These are phyloP conservation scores for Malus sieversii DNA, from an alignment of 306 rosid genomes.

Conservation along the genomic window DNA sequence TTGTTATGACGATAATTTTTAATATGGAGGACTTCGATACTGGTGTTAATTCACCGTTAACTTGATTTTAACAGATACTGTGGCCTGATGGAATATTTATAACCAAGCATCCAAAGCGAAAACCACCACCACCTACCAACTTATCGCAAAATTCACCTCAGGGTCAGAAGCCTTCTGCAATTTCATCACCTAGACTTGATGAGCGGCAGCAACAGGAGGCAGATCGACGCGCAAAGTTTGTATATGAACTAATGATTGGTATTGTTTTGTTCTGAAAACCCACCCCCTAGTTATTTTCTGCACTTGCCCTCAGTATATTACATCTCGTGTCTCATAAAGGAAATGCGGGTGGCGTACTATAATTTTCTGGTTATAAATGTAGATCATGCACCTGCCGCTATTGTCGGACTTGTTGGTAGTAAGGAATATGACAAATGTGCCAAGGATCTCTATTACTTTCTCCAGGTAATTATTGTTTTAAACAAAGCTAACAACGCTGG, in stretches of 20 bases:
- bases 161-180: constrained; percentile 29
- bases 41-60: constrained; percentile 20
- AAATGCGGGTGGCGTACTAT: background rate
- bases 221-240: constrained; percentile 76
- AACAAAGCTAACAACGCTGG: background rate
- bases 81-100: constrained; percentile 98
- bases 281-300: constrained; percentile 2
- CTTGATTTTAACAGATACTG: constrained; percentile 52
- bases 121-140: constrained; percentile 35
- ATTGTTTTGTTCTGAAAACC: constrained; percentile 8
- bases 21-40: constrained; percentile 13
- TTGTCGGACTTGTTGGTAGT: constrained; percentile 90
- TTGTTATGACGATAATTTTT: background rate
- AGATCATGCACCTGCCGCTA: constrained; percentile 81
- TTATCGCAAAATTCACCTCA: constrained; percentile 40
- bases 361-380: constrained; percentile 5
- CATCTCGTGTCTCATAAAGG: background rate
- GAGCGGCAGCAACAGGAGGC: constrained; percentile 64
- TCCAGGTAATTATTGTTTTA: constrained; percentile 56
- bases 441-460: constrained; percentile 80
- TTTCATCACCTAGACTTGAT: constrained; percentile 43
- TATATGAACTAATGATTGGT: constrained; percentile 91
- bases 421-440: constrained; percentile 93
- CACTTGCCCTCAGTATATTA: background rate
- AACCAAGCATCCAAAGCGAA: constrained; percentile 84